Conservation (phyloP, 768 basidiomycete species). For the Polyporus arcularius region DNA sequence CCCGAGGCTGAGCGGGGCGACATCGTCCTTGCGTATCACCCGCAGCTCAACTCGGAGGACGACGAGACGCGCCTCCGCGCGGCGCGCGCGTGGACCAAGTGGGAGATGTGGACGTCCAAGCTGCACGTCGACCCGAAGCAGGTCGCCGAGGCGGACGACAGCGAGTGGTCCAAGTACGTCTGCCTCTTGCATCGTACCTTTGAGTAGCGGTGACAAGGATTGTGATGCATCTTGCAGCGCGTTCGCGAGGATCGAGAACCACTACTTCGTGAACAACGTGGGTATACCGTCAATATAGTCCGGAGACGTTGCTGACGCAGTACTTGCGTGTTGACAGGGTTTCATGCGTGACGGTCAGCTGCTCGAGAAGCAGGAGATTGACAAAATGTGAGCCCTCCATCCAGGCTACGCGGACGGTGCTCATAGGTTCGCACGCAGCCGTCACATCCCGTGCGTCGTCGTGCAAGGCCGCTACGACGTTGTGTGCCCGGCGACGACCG, state of each 20-base stretch:
- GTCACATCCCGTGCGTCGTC: slow-evolving; percentile 81
- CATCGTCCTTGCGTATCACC: slow-evolving; percentile 82
- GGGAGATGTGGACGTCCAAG: slow-evolving; percentile 91
- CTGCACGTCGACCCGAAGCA: slow-evolving; percentile 69
- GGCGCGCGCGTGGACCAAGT: slow-evolving; percentile 86
- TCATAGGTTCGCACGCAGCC: slow-evolving; percentile 43
- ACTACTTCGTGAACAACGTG: slow-evolving; percentile 85
- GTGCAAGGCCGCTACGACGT: slow-evolving; percentile 90
- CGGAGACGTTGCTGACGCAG: no score
- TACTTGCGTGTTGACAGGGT: slow-evolving; percentile 43
- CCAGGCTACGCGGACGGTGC: background rate
- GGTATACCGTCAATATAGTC: slow-evolving; percentile 18
- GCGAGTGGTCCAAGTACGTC: slow-evolving; percentile 74
- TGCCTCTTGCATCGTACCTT: background rate
- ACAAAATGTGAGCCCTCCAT: slow-evolving; percentile 68
- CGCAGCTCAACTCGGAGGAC: slow-evolving; percentile 72
- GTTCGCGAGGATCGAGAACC: slow-evolving; percentile 88
- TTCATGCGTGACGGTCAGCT: slow-evolving; percentile 91
- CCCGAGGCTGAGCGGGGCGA: slow-evolving; percentile 80
- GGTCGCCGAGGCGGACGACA: slow-evolving; percentile 67
- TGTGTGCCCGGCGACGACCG: slow-evolving; percentile 84
- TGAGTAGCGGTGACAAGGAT: background rate
- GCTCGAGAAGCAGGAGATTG: slow-evolving; percentile 78
- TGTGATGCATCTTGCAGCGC: slow-evolving; percentile 52
- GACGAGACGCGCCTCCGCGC: slow-evolving; percentile 64